Evolutionary conservation across 805 yeast species (phyloP).

Genomic region (Maudiozyma saulgeensis): DNA sequence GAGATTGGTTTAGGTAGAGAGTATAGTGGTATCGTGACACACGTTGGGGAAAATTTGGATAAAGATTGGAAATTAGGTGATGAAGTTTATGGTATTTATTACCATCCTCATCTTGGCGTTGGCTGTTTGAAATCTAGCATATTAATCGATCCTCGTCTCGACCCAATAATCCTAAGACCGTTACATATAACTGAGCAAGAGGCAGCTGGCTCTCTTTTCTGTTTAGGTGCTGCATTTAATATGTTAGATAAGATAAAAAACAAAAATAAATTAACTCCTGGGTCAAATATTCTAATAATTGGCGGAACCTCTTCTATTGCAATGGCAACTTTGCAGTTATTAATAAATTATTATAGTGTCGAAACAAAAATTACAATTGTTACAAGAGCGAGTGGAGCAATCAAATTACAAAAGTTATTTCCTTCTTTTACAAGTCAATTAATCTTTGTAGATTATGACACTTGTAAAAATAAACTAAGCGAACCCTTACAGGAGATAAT

Average conservation of each 20-base stretch:
- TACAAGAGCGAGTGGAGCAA: slow-evolving; percentile 46
- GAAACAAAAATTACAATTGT: slow-evolving; percentile 43
- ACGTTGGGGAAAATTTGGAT: slow-evolving; percentile 41
- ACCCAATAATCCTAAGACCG: slow-evolving; percentile 41
- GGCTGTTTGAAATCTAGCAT: slow-evolving; percentile 55
- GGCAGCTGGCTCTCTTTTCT: slow-evolving; percentile 58
- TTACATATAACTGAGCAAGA: slow-evolving; percentile 36
- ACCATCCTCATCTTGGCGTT: slow-evolving; percentile 40
- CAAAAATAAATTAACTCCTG: slow-evolving; percentile 27
- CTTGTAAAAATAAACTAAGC: slow-evolving; percentile 26
- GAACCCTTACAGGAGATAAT: slow-evolving; percentile 26
- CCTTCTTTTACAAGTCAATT: slow-evolving; percentile 34
- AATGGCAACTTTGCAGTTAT: slow-evolving; percentile 47
- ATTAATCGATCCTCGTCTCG: slow-evolving; percentile 43
- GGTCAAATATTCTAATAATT: slow-evolving; percentile 48
- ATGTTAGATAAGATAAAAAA: slow-evolving; percentile 29
- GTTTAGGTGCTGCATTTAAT: slow-evolving; percentile 53
- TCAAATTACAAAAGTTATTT: slow-evolving; percentile 32
- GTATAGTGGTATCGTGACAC: slow-evolving; percentile 49
- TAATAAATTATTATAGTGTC: slow-evolving; percentile 43
- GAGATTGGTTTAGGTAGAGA: slow-evolving; percentile 65
- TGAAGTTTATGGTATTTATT: slow-evolving; percentile 52
- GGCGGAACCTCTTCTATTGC: slow-evolving; percentile 82
- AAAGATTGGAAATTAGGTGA: slow-evolving; percentile 45
- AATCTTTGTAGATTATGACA: slow-evolving; percentile 27